These are phyloP conservation scores for Heterobasidion parviporum DNA, from an alignment of 1,284 basidiomycete species.

Conservation along the genomic window DNA sequence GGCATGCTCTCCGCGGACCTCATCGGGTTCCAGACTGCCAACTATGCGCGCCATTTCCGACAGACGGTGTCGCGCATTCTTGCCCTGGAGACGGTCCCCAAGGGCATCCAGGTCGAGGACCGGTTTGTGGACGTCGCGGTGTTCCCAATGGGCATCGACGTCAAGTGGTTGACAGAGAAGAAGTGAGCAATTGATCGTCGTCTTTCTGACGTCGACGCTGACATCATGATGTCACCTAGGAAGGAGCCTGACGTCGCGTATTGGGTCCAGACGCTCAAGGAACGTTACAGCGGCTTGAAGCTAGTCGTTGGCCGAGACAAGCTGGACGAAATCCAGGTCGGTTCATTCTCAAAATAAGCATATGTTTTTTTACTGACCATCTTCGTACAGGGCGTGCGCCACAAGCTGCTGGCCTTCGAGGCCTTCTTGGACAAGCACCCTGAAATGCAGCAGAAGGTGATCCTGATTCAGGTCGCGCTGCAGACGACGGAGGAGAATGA, in stretches of 20 bases:
- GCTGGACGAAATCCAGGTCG: conserved; percentile 68
- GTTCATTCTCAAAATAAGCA: too few species aligned
- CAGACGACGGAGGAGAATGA: conserved; percentile 78
- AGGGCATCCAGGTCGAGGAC: conserved; percentile 62
- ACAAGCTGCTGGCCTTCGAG: conserved; percentile 82
- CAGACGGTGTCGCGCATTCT: conserved; percentile 82
- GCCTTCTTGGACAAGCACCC: conserved; percentile 75
- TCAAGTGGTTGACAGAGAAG: conserved; percentile 58
- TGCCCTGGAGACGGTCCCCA: conserved; percentile 74
- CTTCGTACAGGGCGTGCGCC: conserved; percentile 54
- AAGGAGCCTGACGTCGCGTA: conserved; percentile 74
- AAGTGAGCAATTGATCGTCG: conserved; percentile 33
- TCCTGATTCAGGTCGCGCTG: conserved; percentile 82
- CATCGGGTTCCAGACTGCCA: conserved; percentile 82
- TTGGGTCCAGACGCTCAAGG: conserved; percentile 70
- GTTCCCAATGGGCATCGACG: conserved; percentile 88
- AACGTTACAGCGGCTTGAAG: conserved; percentile 79
- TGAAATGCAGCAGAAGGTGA: conserved; percentile 72
- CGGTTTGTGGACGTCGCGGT: conserved; percentile 80
- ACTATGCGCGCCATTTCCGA: conserved; percentile 70
- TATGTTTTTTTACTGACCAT: too few species aligned
- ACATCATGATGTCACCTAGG: conserved; percentile 23
- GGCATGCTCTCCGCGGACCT: conserved; percentile 72
- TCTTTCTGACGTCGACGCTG: neutral
- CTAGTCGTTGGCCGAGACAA: conserved; percentile 85